Percentiles rank a stretch among this genome's conserved stretches.
Conservation (phyloP, 2,329 filamentous ascomycete species). For the Dryadomyces sulphureus region DNA sequence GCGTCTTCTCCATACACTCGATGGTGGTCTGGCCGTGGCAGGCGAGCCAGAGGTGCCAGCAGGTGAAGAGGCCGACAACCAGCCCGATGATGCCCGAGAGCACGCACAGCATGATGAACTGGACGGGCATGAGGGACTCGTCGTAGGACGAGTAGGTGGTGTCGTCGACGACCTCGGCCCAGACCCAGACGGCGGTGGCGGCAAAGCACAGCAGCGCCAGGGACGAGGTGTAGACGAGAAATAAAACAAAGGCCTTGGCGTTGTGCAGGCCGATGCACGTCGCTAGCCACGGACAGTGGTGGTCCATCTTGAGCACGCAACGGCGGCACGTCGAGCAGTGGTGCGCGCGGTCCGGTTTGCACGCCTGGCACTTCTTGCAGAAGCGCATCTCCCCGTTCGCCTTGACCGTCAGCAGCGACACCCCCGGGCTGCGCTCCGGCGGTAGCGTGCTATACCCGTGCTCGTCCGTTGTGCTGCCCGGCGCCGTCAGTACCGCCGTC, state of each 20-base stretch:
- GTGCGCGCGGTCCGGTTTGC: conserved; percentile 90
- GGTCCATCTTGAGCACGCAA: conserved; percentile 98
- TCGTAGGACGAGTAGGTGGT: conserved; percentile 38
- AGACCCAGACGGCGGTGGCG: conserved; percentile 71
- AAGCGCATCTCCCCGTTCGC: conserved; percentile 74
- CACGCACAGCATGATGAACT: conserved; percentile 78
- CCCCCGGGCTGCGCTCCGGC: conserved; percentile 29
- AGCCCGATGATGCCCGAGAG: conserved; percentile 82
- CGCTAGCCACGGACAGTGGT: conserved; percentile 96
- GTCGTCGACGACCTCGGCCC: conserved; percentile 63
- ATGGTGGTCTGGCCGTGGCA: conserved; percentile 79
- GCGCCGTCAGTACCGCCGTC: conserved; percentile 81
- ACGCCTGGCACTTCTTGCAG: conserved; percentile 93
- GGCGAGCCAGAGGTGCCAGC: conserved; percentile 80
- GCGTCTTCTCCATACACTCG: conserved; percentile 88
- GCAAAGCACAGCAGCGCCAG: conserved; percentile 74
- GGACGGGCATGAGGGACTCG: conserved; percentile 71
- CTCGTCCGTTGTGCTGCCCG: conserved; percentile 54
- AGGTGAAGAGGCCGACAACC: conserved; percentile 77
- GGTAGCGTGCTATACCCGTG: conserved; percentile 69
- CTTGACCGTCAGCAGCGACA: conserved; percentile 68
- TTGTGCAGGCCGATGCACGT: conserved; percentile 89
- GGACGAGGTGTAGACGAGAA: conserved; percentile 74
- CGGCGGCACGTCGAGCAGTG: conserved; percentile 91
- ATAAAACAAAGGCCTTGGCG: conserved; percentile 90